Base-by-base conservation (phyloP, 352 stramenopile genomes). In the Lagenidium giganteum region DNA sequence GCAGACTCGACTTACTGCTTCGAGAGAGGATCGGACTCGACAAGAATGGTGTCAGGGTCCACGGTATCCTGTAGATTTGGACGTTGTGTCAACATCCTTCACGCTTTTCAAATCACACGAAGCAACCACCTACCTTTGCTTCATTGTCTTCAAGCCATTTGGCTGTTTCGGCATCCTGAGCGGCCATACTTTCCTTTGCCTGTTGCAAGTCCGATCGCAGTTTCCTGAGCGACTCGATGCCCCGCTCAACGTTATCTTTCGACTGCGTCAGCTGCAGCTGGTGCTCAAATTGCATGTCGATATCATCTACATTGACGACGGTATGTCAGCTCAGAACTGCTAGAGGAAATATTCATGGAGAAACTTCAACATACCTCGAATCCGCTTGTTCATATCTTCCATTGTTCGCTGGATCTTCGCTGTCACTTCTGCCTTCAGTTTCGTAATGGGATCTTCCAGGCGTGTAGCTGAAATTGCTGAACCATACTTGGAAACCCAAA, bases 261-360 rank as follows among this genome's bases (percentile, higher is more conserved):
- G 80, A 91, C 43, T 94, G 76, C 2, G 78, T 83, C 13, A 94
- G 57, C 46, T 91, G 75, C 1, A 91, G 62, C 43, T 91, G 79
- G 49, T 91, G 78, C 45, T 94, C 83, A 48, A 91, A 92, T 55
- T 94, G 80, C 29, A 87, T 24, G 56, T 94, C 83, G 27, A 91
- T 90, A 29, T 89, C 77, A 41, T 89, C 76, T 63, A 17, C 11
- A 2, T 29, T 12, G 6, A 17, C 24, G 18, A 22, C 17, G 50
- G n/a, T n/a, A n/a, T n/a, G n/a, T n/a, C n/a, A n/a, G n/a, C n/a
- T n/a, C n/a, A n/a, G n/a, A n/a, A n/a, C n/a, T n/a, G n/a, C n/a
- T n/a, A n/a, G n/a, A n/a, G n/a, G n/a, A n/a, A 18, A 33, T 34
- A 27, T 2, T 14, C 6, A 39, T 3, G 9, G 16, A 30, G 5